Conservation (phyloP, 164 flowering plant species). For the Protea cynaroides region DNA sequence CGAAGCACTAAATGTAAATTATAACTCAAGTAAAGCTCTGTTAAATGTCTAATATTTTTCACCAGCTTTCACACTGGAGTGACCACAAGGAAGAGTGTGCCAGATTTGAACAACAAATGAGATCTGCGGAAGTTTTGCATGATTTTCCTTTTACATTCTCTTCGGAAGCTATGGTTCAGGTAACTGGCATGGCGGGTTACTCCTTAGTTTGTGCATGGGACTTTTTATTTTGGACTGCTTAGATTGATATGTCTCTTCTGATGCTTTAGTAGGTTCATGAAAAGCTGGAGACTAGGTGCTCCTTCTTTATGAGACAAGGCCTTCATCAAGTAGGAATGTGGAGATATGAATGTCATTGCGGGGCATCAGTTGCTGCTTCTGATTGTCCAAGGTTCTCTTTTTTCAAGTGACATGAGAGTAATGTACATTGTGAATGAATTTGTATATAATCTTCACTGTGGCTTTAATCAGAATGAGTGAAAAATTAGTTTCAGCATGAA, state of each 20-base stretch:
- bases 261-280: slow-evolving; percentile 31
- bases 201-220: background rate
- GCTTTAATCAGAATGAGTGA: no score
- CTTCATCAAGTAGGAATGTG: slow-evolving; percentile 77
- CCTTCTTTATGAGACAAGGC: slow-evolving; percentile 49
- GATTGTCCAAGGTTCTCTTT: slow-evolving; percentile 35
- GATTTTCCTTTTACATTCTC: slow-evolving; percentile 81
- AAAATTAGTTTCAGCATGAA: no score
- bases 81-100: slow-evolving; percentile 77
- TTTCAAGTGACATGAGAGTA: background rate
- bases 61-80: slow-evolving; percentile 62
- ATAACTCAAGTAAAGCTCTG: background rate
- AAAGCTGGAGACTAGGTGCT: slow-evolving; percentile 54
- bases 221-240: no score
- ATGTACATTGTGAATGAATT: background rate
- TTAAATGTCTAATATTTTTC: slow-evolving; percentile 1
- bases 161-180: slow-evolving; percentile 53
- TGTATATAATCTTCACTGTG: background rate
- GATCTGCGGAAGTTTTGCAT: slow-evolving; percentile 34
- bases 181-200: slow-evolving; percentile 7
- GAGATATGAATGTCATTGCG: slow-evolving; percentile 68
- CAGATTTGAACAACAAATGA: slow-evolving; percentile 75
- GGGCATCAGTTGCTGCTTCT: slow-evolving; percentile 23
- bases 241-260: slow-evolving; percentile 4
- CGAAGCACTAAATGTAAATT: background rate